A percentile compares a stretch with the other conserved stretches of the same genome.
These are phyloP conservation scores for Chlamydomonas reinhardtii DNA, from an alignment of 163 green algal species.

Conservation along the genomic window DNA sequence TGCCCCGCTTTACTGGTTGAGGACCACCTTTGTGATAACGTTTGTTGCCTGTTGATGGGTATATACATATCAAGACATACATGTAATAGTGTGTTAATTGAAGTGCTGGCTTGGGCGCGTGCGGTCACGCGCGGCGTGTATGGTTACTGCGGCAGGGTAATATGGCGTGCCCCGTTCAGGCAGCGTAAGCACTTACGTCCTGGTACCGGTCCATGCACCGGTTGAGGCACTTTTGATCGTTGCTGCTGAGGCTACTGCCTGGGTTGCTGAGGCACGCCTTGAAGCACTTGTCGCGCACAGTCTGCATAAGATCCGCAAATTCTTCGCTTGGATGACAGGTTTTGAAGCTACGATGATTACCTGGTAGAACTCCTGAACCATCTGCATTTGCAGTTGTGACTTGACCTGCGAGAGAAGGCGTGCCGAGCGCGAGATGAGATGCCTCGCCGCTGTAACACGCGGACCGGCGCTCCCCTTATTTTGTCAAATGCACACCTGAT, in stretches of 20 bases:
- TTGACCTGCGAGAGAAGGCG: slow-evolving; percentile 58
- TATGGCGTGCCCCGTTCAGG: too few species aligned
- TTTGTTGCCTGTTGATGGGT: slow-evolving; percentile 59
- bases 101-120: background rate
- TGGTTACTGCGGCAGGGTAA: too few species aligned
- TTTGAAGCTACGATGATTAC: slow-evolving; percentile 4
- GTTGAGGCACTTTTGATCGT: slow-evolving; percentile 69
- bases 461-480: background rate
- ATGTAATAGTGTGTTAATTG: background rate
- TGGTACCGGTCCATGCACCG: slow-evolving; percentile 75
- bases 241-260: slow-evolving; percentile 66
- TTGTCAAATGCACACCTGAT: slow-evolving; percentile 9
- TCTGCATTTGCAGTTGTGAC: slow-evolving; percentile 64
- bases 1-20: slow-evolving; percentile 40
- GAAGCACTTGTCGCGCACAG: slow-evolving; percentile 73
- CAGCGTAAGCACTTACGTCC: slow-evolving; percentile 57
- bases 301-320: slow-evolving; percentile 44
- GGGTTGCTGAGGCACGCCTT: slow-evolving; percentile 67
- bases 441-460: background rate
- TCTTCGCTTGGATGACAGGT: background rate
- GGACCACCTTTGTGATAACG: slow-evolving; percentile 65
- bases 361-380: slow-evolving; percentile 77
- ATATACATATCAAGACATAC: slow-evolving; percentile 20
- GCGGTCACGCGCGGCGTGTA: too few species aligned
- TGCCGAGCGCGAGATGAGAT: background rate